A percentile compares a stretch with the other conserved stretches of the same genome.
phyloP scores from a whole-genome alignment of 2,329 filamentous ascomycete species.

The Fusarium haematococcum region DNA sequence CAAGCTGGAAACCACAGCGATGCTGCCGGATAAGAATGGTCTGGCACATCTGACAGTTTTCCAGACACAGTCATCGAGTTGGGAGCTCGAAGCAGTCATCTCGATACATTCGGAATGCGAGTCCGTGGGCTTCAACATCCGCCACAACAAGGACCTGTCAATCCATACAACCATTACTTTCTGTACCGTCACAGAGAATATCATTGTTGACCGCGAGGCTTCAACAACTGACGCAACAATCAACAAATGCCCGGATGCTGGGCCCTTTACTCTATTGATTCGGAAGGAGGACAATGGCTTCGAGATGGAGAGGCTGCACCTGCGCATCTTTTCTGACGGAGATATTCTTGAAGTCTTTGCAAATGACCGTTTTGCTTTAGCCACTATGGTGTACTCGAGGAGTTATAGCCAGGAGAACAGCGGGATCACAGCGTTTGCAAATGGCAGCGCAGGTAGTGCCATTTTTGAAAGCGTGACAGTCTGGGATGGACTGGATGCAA shows the following conservation, averaged over 20 bases:
- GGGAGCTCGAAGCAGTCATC: neutral
- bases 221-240: conserved; percentile 19
- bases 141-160: conserved; percentile 39
- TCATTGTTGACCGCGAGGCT: conserved; percentile 35
- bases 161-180: conserved; percentile 53
- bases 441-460: neutral
- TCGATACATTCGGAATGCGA: neutral
- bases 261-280: conserved; percentile 58
- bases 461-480: neutral
- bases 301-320: conserved; percentile 11
- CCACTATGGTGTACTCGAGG: conserved; percentile 29
- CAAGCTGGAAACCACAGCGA: neutral
- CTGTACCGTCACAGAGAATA: conserved; percentile 50
- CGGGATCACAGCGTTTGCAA: neutral
- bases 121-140: conserved; percentile 21
- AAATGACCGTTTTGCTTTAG: conserved; percentile 34
- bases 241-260: conserved; percentile 49
- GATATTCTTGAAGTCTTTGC: conserved; percentile 35
- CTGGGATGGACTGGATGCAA: neutral
- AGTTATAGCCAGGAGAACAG: neutral
- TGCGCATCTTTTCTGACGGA: conserved; percentile 28
- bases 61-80: neutral
- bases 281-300: neutral
- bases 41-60: neutral
- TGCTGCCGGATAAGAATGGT: neutral